Percentiles rank a stretch among this genome's conserved stretches.
Conservation (phyloP, 139 green algal genomes). For the Haematococcus sp. region DNA sequence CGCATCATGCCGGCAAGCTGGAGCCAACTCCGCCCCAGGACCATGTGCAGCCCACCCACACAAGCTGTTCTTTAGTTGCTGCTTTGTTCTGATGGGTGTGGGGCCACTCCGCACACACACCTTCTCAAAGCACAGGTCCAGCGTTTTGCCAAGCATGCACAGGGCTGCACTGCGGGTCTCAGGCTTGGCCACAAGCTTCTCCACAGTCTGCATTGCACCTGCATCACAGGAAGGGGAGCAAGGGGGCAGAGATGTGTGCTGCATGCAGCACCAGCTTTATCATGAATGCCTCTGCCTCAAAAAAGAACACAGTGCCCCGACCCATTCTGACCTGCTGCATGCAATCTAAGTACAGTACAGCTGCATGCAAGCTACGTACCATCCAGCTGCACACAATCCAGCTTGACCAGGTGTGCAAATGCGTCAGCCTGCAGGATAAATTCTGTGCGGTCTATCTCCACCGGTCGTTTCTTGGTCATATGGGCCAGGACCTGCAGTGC, state of each 20-base stretch:
- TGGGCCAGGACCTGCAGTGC: slow-evolving; percentile 48
- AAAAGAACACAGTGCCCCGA: background rate
- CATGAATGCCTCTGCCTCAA: too few species aligned
- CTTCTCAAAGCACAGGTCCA: slow-evolving; percentile 54
- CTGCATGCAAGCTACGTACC: too few species aligned
- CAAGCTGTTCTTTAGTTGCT: too few species aligned
- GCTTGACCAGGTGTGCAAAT: slow-evolving; percentile 52
- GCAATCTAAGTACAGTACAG: too few species aligned
- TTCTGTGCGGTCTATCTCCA: slow-evolving; percentile 35
- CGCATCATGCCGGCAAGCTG: too few species aligned
- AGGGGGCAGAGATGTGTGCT: background rate
- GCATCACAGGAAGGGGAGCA: background rate
- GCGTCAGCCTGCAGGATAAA: slow-evolving; percentile 69
- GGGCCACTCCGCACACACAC: background rate
- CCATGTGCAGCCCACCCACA: too few species aligned
- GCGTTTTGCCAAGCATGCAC: slow-evolving; percentile 74
- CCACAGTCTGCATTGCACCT: slow-evolving; percentile 57
- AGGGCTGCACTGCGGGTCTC: slow-evolving; percentile 59
- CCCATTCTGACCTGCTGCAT: background rate
- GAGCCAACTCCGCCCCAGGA: too few species aligned
- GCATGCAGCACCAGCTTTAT: background rate
- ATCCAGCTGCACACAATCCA: slow-evolving; percentile 45
- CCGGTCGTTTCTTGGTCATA: slow-evolving; percentile 50
- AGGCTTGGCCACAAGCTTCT: slow-evolving; percentile 48
- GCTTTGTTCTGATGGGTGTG: too few species aligned